These are phyloP conservation scores for Talaromyces sp. DNA, from an alignment of 2,329 filamentous ascomycete species.

Conservation along the genomic window DNA sequence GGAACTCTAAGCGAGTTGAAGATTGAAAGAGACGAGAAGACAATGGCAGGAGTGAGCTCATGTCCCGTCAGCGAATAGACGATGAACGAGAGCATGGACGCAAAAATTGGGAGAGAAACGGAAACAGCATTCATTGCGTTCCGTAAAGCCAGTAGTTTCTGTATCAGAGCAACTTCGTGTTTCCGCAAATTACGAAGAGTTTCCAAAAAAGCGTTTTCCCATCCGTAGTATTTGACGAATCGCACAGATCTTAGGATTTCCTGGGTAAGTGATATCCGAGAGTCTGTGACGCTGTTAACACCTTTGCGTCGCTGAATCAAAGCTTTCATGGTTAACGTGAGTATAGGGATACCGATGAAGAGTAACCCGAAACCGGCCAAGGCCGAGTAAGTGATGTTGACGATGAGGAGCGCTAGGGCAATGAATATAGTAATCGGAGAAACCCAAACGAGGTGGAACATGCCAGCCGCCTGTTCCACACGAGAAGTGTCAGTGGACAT, in stretches of 20 bases:
- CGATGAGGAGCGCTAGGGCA: constrained; percentile 1
- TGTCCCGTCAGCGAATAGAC: background rate
- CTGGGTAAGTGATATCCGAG: background rate
- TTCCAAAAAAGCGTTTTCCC: background rate
- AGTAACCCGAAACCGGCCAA: background rate
- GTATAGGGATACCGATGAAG: background rate
- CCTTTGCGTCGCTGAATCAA: background rate
- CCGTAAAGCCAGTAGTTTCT: background rate
- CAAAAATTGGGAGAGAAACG: background rate
- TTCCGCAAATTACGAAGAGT: background rate
- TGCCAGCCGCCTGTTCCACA: background rate
- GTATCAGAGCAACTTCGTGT: background rate
- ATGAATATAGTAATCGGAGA: background rate
- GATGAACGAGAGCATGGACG: background rate
- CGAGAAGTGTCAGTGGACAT: constrained; percentile 1
- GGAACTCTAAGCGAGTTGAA: constrained; percentile 1
- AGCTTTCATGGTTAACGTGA: background rate
- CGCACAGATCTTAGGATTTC: constrained; percentile 1
- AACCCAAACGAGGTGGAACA: constrained; percentile 2
- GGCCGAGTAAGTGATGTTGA: constrained; percentile 1
- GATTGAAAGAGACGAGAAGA: background rate
- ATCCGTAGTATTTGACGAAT: constrained; percentile 3
- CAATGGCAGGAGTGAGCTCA: background rate
- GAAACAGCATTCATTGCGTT: background rate
- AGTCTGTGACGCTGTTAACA: background rate